Conservation (phyloP, 106 monocot genomes). For the Posidonia australis region DNA sequence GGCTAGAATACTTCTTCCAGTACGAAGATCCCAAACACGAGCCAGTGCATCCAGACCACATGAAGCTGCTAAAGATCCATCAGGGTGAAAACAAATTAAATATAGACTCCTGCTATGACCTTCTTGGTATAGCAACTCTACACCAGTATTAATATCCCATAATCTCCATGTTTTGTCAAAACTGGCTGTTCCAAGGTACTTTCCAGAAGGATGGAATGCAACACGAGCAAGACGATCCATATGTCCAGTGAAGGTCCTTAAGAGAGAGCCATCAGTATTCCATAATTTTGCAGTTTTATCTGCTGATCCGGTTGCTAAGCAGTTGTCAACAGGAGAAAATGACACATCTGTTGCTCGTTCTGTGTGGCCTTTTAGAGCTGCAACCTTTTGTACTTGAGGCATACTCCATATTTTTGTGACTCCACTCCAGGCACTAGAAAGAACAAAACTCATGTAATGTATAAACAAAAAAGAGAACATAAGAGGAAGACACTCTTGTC, state of each 20-base stretch:
- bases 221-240: slow-evolving; percentile 76
- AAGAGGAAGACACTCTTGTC: background rate
- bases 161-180: slow-evolving; percentile 98
- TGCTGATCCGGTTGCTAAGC: slow-evolving; percentile 77
- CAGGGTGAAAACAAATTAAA: slow-evolving; percentile 69
- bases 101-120: slow-evolving; percentile 92
- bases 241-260: slow-evolving; percentile 71
- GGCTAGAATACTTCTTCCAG: slow-evolving; percentile 85
- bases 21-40: slow-evolving; percentile 89
- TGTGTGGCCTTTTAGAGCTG: slow-evolving; percentile 70
- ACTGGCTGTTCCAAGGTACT: slow-evolving; percentile 83
- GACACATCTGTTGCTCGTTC: slow-evolving; percentile 85
- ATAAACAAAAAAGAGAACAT: slow-evolving; percentile 1
- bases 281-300: slow-evolving; percentile 90
- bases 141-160: slow-evolving; percentile 79
- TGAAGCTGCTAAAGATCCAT: slow-evolving; percentile 88
- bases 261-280: slow-evolving; percentile 47
- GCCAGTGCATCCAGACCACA: slow-evolving; percentile 90
- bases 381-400: slow-evolving; percentile 54
- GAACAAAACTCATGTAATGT: slow-evolving; percentile 1
- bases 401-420: slow-evolving; percentile 81
- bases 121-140: slow-evolving; percentile 80
- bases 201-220: slow-evolving; percentile 91
- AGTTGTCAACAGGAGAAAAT: slow-evolving; percentile 68
- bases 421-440: slow-evolving; percentile 79